Percentiles rank a stretch among this genome's conserved stretches.
These are phyloP conservation scores for Ciborinia camelliae DNA, from an alignment of 2,329 filamentous ascomycete species.

Conservation along the genomic window DNA sequence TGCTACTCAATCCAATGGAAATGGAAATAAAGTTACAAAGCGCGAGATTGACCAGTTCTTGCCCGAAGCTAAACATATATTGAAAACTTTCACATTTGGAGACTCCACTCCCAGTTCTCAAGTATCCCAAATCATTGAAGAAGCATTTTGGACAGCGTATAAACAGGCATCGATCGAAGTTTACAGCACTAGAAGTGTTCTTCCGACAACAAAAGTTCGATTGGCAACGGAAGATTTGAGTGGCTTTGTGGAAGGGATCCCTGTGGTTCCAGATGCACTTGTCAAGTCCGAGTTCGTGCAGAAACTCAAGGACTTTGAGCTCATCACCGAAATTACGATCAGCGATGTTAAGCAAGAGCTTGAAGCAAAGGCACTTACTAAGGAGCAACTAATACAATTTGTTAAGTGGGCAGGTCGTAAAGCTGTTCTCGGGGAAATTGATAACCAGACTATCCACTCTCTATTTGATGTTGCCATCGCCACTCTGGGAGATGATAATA, in stretches of 20 bases:
- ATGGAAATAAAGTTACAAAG: conserved; percentile 53
- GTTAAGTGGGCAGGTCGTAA: conserved; percentile 79
- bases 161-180: conserved; percentile 80
- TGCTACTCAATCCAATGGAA: conserved; percentile 41
- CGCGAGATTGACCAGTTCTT: conserved; percentile 65
- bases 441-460: conserved; percentile 60
- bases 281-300: conserved; percentile 71
- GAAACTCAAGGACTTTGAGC: conserved; percentile 76
- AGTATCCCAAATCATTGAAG: conserved; percentile 84
- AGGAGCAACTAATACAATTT: conserved; percentile 76
- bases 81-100: conserved; percentile 82
- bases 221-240: conserved; percentile 63
- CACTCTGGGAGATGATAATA: conserved; percentile 56
- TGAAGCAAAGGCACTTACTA: conserved; percentile 74
- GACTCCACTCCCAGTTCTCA: conserved; percentile 86
- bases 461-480: conserved; percentile 80
- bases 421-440: conserved; percentile 68
- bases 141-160: conserved; percentile 93
- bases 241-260: conserved; percentile 82
- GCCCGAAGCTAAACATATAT: conserved; percentile 75
- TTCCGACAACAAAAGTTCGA: conserved; percentile 80
- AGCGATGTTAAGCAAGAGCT: conserved; percentile 82
- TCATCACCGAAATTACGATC: conserved; percentile 84
- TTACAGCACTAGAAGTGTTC: conserved; percentile 80
- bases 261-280: conserved; percentile 76